Base-by-base conservation (phyloP, 2,329 filamentous ascomycete genomes). In the Diaporthe nobilis region DNA sequence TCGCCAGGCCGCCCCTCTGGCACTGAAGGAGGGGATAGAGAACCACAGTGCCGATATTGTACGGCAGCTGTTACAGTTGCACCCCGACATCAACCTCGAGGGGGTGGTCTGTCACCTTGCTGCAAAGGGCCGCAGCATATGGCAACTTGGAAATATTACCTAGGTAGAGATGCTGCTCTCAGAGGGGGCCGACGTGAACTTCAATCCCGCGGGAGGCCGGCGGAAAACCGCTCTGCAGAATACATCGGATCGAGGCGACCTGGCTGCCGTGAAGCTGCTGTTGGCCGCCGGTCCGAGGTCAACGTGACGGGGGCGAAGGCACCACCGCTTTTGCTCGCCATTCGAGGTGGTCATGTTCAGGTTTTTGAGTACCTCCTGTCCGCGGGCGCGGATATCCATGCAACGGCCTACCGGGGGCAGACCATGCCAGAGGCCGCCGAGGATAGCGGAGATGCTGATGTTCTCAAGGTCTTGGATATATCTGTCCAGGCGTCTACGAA, bases 341-440 rank as follows among this genome's bases (percentile, higher is more conserved):
- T 58, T 20, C 55, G 31, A 34, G 55, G 55, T n/a, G 31, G 31
- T 13, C 55, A 58, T 37, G 31, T 37, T 34, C 31, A 58, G 20
- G 55, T 37, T 20, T 58, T 37, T 58, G 31, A 58, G 20, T 9
- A 58, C 13, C 55, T 58, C 17, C 20, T 58, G 55, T 20, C 28
- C 3, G 55, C 31, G 31, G 55, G 55, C 31, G 31, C 55, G 10
- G 55, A 58, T 31, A 58, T 58, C 17, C 31, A 58, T 37, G 31
- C 31, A 17, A n/a, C 31, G 31, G 17, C 55, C 55, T 58, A 58
- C 55, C 17, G 17, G 17, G 55, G 55, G 7, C 55, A 58, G 55
- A 58, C 55, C 55, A 58, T 58, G 31, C 28, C n/a, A n/a, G 55
- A 58, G 55, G 55, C 55, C 5, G 55, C 55, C 55, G 31, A 58